Conservation (phyloP, 768 basidiomycete species). For the Agaricus bisporus region DNA sequence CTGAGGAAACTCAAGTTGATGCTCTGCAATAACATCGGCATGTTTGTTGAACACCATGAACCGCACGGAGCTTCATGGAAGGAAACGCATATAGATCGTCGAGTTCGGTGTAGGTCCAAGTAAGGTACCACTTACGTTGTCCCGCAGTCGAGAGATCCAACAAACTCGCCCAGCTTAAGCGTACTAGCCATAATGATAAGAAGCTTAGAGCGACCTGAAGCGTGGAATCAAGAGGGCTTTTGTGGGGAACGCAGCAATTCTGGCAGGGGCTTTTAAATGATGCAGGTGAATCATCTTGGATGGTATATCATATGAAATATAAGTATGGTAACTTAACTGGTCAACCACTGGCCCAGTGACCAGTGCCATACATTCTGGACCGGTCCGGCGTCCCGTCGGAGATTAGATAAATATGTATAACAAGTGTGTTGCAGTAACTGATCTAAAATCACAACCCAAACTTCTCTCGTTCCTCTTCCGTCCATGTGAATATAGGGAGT, state of each 20-base stretch:
- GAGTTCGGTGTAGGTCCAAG: neutral
- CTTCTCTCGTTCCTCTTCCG: conserved; percentile 37
- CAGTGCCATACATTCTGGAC: too few relatives aligned
- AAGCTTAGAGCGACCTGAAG: neutral
- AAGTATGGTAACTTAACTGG: too few relatives aligned
- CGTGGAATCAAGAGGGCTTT: conserved; percentile 1
- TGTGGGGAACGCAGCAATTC: neutral
- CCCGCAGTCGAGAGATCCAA: conserved; percentile 91
- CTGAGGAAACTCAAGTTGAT: conserved; percentile 91
- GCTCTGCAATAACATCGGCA: conserved; percentile 82
- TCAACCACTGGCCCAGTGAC: too few relatives aligned
- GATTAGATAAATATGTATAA: too few relatives aligned
- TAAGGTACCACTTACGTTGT: conserved; percentile 64
- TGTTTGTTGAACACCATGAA: conserved; percentile 88
- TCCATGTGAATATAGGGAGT: conserved; percentile 66
- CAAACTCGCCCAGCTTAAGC: conserved; percentile 69
- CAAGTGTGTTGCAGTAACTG: neutral
- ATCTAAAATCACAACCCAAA: conserved; percentile 29
- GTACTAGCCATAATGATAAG: conserved; percentile 15
- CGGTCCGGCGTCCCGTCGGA: too few relatives aligned
- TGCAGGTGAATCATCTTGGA: too few relatives aligned
- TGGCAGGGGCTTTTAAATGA: too few relatives aligned
- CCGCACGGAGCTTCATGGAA: conserved; percentile 62
- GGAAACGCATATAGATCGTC: neutral
- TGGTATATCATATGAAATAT: too few relatives aligned